phyloP scores from a whole-genome alignment of 179 eudicot species.

The Camellia oleifera region DNA sequence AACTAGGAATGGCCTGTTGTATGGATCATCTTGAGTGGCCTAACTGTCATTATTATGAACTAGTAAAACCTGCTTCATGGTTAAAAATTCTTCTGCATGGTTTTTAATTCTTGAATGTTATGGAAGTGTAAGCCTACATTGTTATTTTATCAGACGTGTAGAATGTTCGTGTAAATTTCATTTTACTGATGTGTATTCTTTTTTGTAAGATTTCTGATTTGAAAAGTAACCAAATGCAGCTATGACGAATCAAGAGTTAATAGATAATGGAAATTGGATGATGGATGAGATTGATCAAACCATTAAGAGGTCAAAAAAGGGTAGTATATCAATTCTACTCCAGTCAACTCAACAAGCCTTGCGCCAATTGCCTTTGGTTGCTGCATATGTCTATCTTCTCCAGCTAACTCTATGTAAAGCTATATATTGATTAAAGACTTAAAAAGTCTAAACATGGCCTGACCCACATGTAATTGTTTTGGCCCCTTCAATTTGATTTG shows the following conservation, averaged over 20 bases:
- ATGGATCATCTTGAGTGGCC: too few species aligned
- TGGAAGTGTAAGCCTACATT: too few species aligned
- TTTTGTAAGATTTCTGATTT: neutral
- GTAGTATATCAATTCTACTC: constrained; percentile 22
- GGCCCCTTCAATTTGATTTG: neutral
- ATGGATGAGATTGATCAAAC: constrained; percentile 95
- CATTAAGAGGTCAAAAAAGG: constrained; percentile 88
- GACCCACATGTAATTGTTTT: neutral
- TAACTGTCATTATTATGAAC: too few species aligned
- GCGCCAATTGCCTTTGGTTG: neutral
- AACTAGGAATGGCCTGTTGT: too few species aligned
- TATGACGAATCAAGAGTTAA: constrained; percentile 80
- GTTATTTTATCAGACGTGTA: too few species aligned
- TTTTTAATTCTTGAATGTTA: too few species aligned
- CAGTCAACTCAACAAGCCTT: neutral
- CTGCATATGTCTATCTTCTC: constrained; percentile 7
- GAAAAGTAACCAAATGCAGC: constrained; percentile 41
- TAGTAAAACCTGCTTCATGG: too few species aligned
- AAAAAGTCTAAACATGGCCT: neutral
- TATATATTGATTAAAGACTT: neutral
- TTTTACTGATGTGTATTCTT: neutral
- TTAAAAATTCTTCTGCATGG: too few species aligned
- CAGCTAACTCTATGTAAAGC: neutral
- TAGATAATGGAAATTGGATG: constrained; percentile 72
- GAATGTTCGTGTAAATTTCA: too few species aligned